These are phyloP conservation scores for Geosmithia flava DNA, from an alignment of 2,329 filamentous ascomycete genomes.

Conservation along the genomic window DNA sequence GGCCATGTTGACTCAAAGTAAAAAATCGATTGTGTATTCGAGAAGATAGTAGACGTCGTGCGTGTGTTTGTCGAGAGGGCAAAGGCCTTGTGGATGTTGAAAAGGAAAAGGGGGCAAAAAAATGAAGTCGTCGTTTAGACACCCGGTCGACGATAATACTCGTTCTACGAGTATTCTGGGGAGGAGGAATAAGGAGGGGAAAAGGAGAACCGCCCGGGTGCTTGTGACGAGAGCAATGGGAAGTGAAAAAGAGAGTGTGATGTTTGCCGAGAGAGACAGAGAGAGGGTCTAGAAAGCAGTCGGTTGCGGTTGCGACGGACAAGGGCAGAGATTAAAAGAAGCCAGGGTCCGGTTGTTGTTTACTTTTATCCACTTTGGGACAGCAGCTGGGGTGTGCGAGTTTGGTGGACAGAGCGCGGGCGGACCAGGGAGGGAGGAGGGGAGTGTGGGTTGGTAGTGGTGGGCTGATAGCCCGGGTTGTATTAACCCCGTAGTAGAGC, in stretches of 20 bases:
- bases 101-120: too few species aligned
- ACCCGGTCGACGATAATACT: too few species aligned
- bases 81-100: background rate
- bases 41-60: conserved; percentile 1
- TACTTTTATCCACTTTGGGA: conserved; percentile 5
- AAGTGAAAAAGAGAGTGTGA: background rate
- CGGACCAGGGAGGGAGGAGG: background rate
- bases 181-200: background rate
- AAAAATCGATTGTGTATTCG: conserved; percentile 6
- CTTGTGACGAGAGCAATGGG: too few species aligned
- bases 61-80: background rate
- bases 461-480: background rate
- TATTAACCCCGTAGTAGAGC: background rate
- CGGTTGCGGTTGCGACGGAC: background rate
- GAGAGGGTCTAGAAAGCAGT: background rate
- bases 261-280: background rate
- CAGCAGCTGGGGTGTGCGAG: background rate
- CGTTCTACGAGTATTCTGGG: too few species aligned
- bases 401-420: background rate
- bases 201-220: background rate
- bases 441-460: background rate
- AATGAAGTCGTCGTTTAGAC: too few species aligned
- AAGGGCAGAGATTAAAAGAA: conserved; percentile 1
- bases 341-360: conserved; percentile 3
- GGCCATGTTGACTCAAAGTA: conserved; percentile 31